These are phyloP conservation scores for Marasmius oreades DNA, from an alignment of 1,284 basidiomycete species.

Conservation along the genomic window DNA sequence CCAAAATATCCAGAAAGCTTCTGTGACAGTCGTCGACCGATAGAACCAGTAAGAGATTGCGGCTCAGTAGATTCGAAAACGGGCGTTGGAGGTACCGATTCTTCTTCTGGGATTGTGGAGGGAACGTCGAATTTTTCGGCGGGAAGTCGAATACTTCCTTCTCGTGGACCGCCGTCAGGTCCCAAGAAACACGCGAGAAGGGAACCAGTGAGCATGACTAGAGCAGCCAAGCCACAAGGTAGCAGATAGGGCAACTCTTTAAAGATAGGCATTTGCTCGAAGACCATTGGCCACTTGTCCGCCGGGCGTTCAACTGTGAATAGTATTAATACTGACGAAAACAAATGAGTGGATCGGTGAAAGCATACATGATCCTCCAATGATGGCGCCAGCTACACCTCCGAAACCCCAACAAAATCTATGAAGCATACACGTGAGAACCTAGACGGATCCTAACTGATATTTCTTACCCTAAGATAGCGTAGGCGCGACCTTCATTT, in stretches of 20 bases:
- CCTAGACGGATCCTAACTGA: slow-evolving; percentile 4
- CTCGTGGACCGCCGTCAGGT: slow-evolving; percentile 84
- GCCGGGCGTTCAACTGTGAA: slow-evolving; percentile 77
- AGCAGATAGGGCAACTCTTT: slow-evolving; percentile 87
- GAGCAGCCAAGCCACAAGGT: slow-evolving; percentile 80
- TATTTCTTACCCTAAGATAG: slow-evolving; percentile 73
- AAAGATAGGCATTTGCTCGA: slow-evolving; percentile 68
- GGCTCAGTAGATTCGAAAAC: slow-evolving; percentile 40
- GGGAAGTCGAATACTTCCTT: slow-evolving; percentile 78
- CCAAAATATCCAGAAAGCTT: slow-evolving; percentile 55
- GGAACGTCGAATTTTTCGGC: slow-evolving; percentile 62
- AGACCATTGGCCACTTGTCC: slow-evolving; percentile 77
- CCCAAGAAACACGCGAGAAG: slow-evolving; percentile 87
- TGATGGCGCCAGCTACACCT: slow-evolving; percentile 85
- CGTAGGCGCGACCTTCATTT: slow-evolving; percentile 93
- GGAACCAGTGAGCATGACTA: slow-evolving; percentile 73
- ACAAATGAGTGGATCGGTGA: slow-evolving; percentile 6
- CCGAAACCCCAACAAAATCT: slow-evolving; percentile 96
- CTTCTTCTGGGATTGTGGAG: slow-evolving; percentile 54
- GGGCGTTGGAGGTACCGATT: slow-evolving; percentile 37
- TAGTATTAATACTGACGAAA: slow-evolving; percentile 5
- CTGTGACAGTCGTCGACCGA: slow-evolving; percentile 45
- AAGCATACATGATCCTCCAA: slow-evolving; percentile 78
- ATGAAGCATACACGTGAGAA: slow-evolving; percentile 1
- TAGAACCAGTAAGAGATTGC: slow-evolving; percentile 31